Base-by-base conservation (phyloP, 23 red algal genomes). In the Gracilariopsis chorda region DNA sequence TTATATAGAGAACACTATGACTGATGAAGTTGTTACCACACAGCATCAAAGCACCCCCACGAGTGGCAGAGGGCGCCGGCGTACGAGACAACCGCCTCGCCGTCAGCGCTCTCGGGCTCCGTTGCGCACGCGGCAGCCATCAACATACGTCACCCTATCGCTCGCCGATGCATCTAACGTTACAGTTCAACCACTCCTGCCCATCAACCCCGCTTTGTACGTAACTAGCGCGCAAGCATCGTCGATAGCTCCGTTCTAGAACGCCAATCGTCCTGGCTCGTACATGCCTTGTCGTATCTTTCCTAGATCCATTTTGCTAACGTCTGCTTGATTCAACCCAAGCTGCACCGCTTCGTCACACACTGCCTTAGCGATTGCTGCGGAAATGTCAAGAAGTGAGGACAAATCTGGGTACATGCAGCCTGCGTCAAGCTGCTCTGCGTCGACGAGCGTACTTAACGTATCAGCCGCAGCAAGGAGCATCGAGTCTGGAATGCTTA, bases 381-480 rank as follows among this genome's bases (percentile, higher is more conserved):
- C 95, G 35, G 80, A 88, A 48, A 97, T 87, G 36, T 97, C 57
- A 40, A 92, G 46, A 36, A 97, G 37, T 20, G 86, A 63, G 37
- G 68, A 52, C 47, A 97, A 47, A 29, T 87, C 83, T 45, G 95
- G 95, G 58, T 89, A 97, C 40, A 97, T 90, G 51, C 84, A 86
- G 3, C 78, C 87, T 2, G 61, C 43, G 24, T 29, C 51, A 42
- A 97, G 41, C 61, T 93, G 81, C 40, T 95, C 75, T 8, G 28
- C 83, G 19, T 76, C 64, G 23, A 91, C 88, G 20, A 95, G 19
- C 12, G 45, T 53, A 4, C 92, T 82, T 20, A 98, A 64, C 40
- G 89, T 88, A 70, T 90, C 92, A 36, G 96, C 96, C 20, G 90
- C 92, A 13, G 68, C 89, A 37, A 94, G 89, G 41, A 98, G 91